Base-by-base conservation (phyloP, 768 basidiomycete species). In the Leccinum obscurum region DNA sequence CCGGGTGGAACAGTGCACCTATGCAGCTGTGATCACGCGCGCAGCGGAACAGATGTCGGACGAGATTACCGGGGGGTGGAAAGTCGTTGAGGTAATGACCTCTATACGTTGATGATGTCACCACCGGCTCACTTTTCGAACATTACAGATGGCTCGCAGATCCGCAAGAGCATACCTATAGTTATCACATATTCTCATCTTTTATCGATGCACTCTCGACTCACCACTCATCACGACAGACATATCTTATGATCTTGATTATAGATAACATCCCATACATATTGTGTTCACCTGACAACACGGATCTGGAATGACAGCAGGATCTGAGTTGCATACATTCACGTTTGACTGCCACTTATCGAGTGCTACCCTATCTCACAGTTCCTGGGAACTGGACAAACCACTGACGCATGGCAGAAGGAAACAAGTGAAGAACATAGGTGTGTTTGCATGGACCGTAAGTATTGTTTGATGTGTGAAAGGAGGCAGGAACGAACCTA, bases 11-110 rank as follows among this genome's bases (percentile, higher is more conserved):
- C 92, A 95, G 71, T 95, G 93, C 68, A 86, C 85, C 22, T 99
- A 99, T 72, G 91, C 90, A 17, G 93, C 94, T 26, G 95, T 93
- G 1, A 75, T 99, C 61, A 98, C 95, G 17, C 85, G 95, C 28
- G 77, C 93, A 32, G 88, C 92, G 70, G 89, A 89, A 67, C 93
- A 98, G 70, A 77, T 98, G 62, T 87, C 86, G 30, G 92, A 98
- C 71, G 92, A 95, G 73, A 80, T 97, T 50, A 99, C 97, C 0
- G 95, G 93, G 48, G 97, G 97, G 13, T 99, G 97, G 96, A 98
- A 98, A 76, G 85, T 98, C 55, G 83, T 98, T 28, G 96, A 98
- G 87, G 94, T 95, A 70, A 54, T 84, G 77, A 35, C 14, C 4
- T 34, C n/a, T 24, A 44, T 30, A 26, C 46, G 37, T 44, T 24